Conservation (phyloP, 139 green algal species). For the Closterium sp. region DNA sequence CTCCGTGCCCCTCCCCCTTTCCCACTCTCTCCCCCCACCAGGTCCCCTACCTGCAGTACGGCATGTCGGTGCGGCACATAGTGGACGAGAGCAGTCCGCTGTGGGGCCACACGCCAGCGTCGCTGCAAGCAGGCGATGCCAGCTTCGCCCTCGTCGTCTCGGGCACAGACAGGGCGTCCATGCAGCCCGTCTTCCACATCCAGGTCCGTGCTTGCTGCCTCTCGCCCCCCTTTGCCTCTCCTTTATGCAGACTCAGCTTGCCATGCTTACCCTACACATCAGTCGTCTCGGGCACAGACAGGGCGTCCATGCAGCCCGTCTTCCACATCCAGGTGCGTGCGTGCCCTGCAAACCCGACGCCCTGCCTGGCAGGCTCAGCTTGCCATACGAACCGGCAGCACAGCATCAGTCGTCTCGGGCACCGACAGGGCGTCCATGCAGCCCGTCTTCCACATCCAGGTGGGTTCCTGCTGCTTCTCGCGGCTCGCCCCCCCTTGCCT, state of each 20-base stretch:
- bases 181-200: slow-evolving; percentile 44
- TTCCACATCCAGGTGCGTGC: slow-evolving; percentile 44
- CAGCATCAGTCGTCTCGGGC: slow-evolving; percentile 25
- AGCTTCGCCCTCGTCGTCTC: slow-evolving; percentile 37
- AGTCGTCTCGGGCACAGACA: slow-evolving; percentile 40
- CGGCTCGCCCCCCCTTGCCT: too few species aligned
- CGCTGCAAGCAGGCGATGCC: slow-evolving; percentile 26
- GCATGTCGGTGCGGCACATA: slow-evolving; percentile 27
- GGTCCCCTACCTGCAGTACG: slow-evolving; percentile 37
- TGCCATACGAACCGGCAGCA: neutral
- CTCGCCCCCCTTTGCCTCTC: too few species aligned
- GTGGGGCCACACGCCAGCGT: slow-evolving; percentile 30
- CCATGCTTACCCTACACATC: too few species aligned
- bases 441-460: slow-evolving; percentile 44
- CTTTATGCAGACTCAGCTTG: too few species aligned
- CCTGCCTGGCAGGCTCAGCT: too few species aligned
- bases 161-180: slow-evolving; percentile 38
- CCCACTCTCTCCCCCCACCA: neutral
- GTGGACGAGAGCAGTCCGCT: slow-evolving; percentile 34
- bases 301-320: slow-evolving; percentile 34
- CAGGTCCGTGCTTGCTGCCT: slow-evolving; percentile 33
- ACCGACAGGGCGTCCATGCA: slow-evolving; percentile 36
- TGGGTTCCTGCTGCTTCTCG: neutral
- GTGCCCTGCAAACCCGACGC: too few species aligned
- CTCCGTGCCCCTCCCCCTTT: neutral